Evolutionary conservation across 768 basidiomycete species (phyloP), one percentile per base, ranked within the genome.

Genomic region (Tubosaeta sp.): DNA sequence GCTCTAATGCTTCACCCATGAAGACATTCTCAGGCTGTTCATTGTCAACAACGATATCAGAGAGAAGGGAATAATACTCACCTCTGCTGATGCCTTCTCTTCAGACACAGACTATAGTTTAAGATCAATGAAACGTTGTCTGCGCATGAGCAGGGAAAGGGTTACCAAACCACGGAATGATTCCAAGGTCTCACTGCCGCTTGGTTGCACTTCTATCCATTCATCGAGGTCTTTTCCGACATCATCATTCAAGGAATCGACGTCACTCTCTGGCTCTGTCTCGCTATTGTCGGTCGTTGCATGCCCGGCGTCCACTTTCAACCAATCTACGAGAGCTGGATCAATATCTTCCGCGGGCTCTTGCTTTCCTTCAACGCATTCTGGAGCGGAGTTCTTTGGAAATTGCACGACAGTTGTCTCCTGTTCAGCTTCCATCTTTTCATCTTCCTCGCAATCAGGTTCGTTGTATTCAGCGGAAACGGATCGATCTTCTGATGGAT

Each of bases 1-100:
- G 83, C 2, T 81, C 87, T 0, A 81, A 75, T 25, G 71, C 76
- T 59, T 90, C 89, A 12, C 89, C 91, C 89, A 94, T 93, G 18
- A 67, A 74, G 18, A 75, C 71, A 53, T 77, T 75, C 45, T 59
- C 50, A 8, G 45, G 19, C 61, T 63, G 18, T 6, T 40, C 16
- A 19, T 41, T 9, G 19, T 55, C 34, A 54, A 46, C 8, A 22
- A 41, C 18, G 11, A 30, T 24, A 24, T 4, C 10, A 24, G 12
- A 22, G 5, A 50, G 29, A 1, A 51, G 4, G 9, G 1, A 24
- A 22, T 3, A 16, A 30, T 0, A 2, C 53, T 40, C 41, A 65
- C 67, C 41, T 52, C 35, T 16, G 27, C 3, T 24, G 30, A 29
- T 19, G 32, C 24, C 22, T 50, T 35, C 18, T 44, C 53, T n/a